phyloP scores from a whole-genome alignment of 495 filamentous ascomycete species.

The Cudoniella acicularis region DNA sequence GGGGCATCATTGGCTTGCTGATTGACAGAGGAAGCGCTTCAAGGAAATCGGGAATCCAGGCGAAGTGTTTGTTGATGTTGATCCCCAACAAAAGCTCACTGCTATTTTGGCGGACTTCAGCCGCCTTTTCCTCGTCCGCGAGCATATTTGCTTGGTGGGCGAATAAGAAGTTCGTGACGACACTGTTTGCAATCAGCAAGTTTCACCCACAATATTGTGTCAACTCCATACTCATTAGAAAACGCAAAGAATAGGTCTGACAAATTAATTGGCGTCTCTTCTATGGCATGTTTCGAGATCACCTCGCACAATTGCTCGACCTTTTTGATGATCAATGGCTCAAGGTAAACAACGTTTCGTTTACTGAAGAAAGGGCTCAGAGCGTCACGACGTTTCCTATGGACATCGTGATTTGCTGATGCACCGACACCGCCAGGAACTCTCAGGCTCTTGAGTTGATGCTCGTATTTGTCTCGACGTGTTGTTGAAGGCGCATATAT shows the following conservation, averaged over 20 bases:
- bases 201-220: constrained; percentile 30
- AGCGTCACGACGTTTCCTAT: constrained; percentile 34
- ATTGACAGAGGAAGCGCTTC: constrained; percentile 34
- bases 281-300: constrained; percentile 28
- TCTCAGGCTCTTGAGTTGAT: constrained; percentile 5
- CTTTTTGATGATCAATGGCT: constrained; percentile 38
- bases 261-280: constrained; percentile 34
- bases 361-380: constrained; percentile 50
- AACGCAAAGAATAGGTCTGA: constrained; percentile 33
- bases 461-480: constrained; percentile 4
- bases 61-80: constrained; percentile 39
- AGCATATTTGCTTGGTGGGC: constrained; percentile 33
- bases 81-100: constrained; percentile 33
- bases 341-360: constrained; percentile 34
- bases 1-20: constrained; percentile 37
- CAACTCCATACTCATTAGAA: constrained; percentile 30
- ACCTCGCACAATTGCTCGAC: constrained; percentile 33
- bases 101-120: constrained; percentile 32
- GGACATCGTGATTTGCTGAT: constrained; percentile 40
- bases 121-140: constrained; percentile 32
- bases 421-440: constrained; percentile 14
- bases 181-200: constrained; percentile 30
- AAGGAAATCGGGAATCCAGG: constrained; percentile 36
- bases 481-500: constrained; percentile 32
- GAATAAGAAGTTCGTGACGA: constrained; percentile 37